Percentiles rank a stretch among this genome's conserved stretches.
phyloP scores from a whole-genome alignment of 2,329 filamentous ascomycete species.

The Penicillium sp. region DNA sequence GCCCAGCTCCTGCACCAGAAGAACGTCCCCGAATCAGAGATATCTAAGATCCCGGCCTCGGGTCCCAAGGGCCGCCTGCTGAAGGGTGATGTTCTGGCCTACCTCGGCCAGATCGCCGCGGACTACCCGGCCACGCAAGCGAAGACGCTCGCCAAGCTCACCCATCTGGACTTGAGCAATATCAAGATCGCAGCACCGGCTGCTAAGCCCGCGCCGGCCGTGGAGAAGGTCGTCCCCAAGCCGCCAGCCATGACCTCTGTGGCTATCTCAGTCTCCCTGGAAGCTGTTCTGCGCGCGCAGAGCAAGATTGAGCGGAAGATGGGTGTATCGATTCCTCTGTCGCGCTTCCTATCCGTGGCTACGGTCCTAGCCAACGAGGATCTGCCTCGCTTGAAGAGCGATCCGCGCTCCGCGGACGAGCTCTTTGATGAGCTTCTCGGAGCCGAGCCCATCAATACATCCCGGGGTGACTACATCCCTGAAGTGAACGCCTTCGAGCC shows the following conservation, averaged over 20 bases:
- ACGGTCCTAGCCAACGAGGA: slow-evolving; percentile 82
- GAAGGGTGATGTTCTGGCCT: slow-evolving; percentile 92
- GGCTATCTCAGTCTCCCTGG: slow-evolving; percentile 70
- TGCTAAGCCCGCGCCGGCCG: slow-evolving; percentile 27
- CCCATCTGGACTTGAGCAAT: slow-evolving; percentile 88
- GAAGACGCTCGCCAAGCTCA: slow-evolving; percentile 65
- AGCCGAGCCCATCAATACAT: slow-evolving; percentile 38
- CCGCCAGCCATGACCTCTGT: slow-evolving; percentile 43
- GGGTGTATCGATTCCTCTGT: slow-evolving; percentile 74
- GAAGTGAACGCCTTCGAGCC: slow-evolving; percentile 57
- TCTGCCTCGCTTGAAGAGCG: slow-evolving; percentile 62
- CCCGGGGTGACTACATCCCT: slow-evolving; percentile 63
- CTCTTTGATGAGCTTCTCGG: slow-evolving; percentile 88
- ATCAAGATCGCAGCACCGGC: slow-evolving; percentile 66
- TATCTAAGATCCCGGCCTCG: slow-evolving; percentile 76
- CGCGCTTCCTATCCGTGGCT: slow-evolving; percentile 80
- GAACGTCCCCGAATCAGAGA: slow-evolving; percentile 67
- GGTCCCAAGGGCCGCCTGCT: slow-evolving; percentile 83
- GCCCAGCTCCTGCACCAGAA: slow-evolving; percentile 73
- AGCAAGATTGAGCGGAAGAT: slow-evolving; percentile 70
- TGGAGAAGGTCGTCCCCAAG: slow-evolving; percentile 26
- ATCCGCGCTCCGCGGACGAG: slow-evolving; percentile 67
- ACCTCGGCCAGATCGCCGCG: slow-evolving; percentile 70
- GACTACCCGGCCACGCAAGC: slow-evolving; percentile 67
- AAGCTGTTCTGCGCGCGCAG: slow-evolving; percentile 73